Evolutionary conservation across 139 green algal genomes (phyloP).

Genomic region (Picochlorum costavermella): DNA sequence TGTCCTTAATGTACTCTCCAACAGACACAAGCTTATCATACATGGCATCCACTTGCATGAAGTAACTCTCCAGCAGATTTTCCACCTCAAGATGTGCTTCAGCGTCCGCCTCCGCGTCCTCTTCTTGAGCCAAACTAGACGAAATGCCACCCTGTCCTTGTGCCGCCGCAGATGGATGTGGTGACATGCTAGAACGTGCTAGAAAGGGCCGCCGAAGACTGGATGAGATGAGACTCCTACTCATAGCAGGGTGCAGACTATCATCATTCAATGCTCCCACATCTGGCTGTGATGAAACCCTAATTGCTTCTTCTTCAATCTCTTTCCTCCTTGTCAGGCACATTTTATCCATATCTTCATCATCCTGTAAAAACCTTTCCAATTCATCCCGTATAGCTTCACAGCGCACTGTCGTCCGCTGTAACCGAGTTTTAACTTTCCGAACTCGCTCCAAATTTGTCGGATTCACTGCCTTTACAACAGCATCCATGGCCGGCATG

Average conservation of each 20-base stretch:
- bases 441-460: slow-evolving; percentile 67
- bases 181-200: background rate
- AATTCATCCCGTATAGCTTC: slow-evolving; percentile 55
- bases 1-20: slow-evolving; percentile 55
- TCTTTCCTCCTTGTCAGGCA: slow-evolving; percentile 54
- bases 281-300: slow-evolving; percentile 4
- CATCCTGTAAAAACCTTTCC: slow-evolving; percentile 67
- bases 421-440: slow-evolving; percentile 73
- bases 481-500: slow-evolving; percentile 61
- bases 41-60: slow-evolving; percentile 52
- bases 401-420: slow-evolving; percentile 50
- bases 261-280: background rate
- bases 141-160: background rate
- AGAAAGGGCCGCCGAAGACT: background rate
- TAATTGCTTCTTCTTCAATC: slow-evolving; percentile 16
- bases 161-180: background rate
- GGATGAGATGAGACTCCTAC: background rate
- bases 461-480: slow-evolving; percentile 46
- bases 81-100: slow-evolving; percentile 39
- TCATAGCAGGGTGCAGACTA: background rate
- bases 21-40: slow-evolving; percentile 61
- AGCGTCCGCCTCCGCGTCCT: slow-evolving; percentile 21
- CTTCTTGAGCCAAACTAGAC: background rate
- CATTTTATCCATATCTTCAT: slow-evolving; percentile 79
- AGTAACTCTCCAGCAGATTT: slow-evolving; percentile 59